Evolutionary conservation across 108 stramenopile species (phyloP), one percentile per base, ranked within the genome.

Genomic region (Discostella stelligeroides): DNA sequence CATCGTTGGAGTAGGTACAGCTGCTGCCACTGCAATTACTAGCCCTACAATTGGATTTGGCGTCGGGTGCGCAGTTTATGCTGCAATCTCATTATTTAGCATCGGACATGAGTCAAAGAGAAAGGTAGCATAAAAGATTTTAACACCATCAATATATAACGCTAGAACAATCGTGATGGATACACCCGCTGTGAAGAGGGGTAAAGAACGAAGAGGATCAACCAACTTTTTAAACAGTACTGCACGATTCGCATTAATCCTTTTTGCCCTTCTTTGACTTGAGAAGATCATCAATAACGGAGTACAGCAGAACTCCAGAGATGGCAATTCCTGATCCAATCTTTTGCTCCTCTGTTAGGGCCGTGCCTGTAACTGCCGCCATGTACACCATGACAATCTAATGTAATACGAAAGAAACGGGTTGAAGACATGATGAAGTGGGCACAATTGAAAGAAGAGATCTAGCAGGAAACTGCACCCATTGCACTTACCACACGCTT

Each of bases 21-120:
- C 84, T 30, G 59, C 85, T 42, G 54, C 79, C 10, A 88, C 91
- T 5, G 75, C 84, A n/a, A 28, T 89, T 20, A 86, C 86, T 10
- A 85, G 82, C 23, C 91, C 91, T 4, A 92, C 91, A 8, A 42
- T 86, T 24, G 91, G 91, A 14, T 92, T 92, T 54, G 91, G 84
- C 7, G 42, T 71, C 7, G 91, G 91, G 8, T 65, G 88, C 27
- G 65, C 77, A 4, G 30, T 85, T 21, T 76, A 80, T 53, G 34
- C 78, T 14, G 28, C 73, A 12, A 54, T 81, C 4, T 81, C 46
- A 47, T 38, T 71, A 9, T 47, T 81, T n/a, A 57, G n/a, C n/a
- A n/a, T n/a, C 47, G 43, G 58, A 15, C 20, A 73, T n/a, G 66
- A 73, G 23, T 66, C 65, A 57, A 80, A 82, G 45, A 61, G 68